Conservation (phyloP, 768 basidiomycete genomes). For the Dioszegia hungarica region DNA sequence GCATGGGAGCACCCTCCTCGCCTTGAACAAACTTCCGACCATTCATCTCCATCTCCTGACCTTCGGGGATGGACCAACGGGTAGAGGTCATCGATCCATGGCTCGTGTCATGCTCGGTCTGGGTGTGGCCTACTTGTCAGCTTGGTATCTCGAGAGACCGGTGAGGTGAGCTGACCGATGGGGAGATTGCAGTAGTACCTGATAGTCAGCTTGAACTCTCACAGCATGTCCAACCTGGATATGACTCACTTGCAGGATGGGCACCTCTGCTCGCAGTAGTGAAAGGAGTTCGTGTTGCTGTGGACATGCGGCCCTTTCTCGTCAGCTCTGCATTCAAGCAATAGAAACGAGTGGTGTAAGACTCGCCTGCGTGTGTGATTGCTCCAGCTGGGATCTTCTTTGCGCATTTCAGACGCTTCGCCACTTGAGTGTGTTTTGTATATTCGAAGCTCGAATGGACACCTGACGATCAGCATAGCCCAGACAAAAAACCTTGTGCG, state of each 20-base stretch:
- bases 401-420: not conserved
- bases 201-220: not conserved
- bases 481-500: too few species aligned
- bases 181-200: conserved; percentile 1
- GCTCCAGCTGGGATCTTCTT: not conserved
- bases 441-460: not conserved
- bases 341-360: too few species aligned
- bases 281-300: not conserved
- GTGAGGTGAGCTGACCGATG: not conserved
- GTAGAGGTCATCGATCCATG: not conserved
- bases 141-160: not conserved
- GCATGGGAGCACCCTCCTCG: not conserved
- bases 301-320: not conserved
- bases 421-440: not conserved
- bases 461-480: not conserved
- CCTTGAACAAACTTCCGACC: not conserved
- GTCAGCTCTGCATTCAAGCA: too few species aligned
- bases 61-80: not conserved
- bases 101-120: not conserved
- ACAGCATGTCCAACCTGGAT: not conserved
- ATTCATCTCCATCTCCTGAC: not conserved
- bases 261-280: not conserved
- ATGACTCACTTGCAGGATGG: not conserved
- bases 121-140: not conserved
- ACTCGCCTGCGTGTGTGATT: not conserved